Conservation (phyloP, 1,284 basidiomycete species). For the Ustanciosporium gigantosporum region DNA sequence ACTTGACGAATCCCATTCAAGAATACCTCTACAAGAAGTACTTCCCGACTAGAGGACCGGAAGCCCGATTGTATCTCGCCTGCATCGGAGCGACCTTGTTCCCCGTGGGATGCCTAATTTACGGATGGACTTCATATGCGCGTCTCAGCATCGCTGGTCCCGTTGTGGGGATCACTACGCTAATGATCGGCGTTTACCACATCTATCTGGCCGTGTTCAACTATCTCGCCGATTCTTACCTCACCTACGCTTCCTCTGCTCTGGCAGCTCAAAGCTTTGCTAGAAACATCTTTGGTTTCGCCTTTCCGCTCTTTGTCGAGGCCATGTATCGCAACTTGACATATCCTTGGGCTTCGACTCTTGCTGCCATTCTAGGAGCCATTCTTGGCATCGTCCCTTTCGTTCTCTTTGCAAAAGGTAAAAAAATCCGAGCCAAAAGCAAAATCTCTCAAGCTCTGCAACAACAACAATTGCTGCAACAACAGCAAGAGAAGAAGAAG, state of each 20-base stretch:
- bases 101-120: slow-evolving; percentile 50
- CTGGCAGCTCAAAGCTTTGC: slow-evolving; percentile 75
- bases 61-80: slow-evolving; percentile 64
- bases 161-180: slow-evolving; percentile 58
- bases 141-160: slow-evolving; percentile 41
- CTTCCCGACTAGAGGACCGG: slow-evolving; percentile 57
- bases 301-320: slow-evolving; percentile 41
- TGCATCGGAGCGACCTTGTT: slow-evolving; percentile 37
- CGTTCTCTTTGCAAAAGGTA: slow-evolving; percentile 70
- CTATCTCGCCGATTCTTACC: slow-evolving; percentile 65
- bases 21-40: slow-evolving; percentile 34
- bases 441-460: slow-evolving; percentile 63
- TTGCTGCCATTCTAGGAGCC: slow-evolving; percentile 69
- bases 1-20: slow-evolving; percentile 67
- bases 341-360: slow-evolving; percentile 73
- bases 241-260: slow-evolving; percentile 74
- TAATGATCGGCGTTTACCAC: slow-evolving; percentile 49
- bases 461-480: slow-evolving; percentile 8
- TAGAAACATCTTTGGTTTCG: slow-evolving; percentile 64
- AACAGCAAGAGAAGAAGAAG: slow-evolving; percentile 3
- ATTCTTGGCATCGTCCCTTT: slow-evolving; percentile 70
- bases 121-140: slow-evolving; percentile 58
- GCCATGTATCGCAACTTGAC: slow-evolving; percentile 68
- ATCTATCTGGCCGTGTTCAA: slow-evolving; percentile 64
- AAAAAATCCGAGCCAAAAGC: slow-evolving; percentile 68